A percentile compares a stretch with the other conserved stretches of the same genome.
phyloP scores from a whole-genome alignment of 805 yeast genomes.

The Candida sithepensis region DNA sequence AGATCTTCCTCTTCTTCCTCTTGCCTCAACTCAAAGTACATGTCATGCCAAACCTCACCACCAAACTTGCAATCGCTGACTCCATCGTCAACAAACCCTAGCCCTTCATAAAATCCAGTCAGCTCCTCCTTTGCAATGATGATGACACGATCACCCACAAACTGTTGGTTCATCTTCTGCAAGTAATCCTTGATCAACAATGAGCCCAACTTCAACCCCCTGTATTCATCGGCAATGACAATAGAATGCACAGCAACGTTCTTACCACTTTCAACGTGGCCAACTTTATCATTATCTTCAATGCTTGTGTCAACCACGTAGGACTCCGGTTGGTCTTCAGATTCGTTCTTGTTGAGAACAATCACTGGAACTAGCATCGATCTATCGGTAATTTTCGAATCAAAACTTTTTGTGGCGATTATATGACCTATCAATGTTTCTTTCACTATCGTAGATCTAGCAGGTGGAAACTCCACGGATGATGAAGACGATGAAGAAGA shows the following conservation, averaged over 20 bases:
- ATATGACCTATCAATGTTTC: constrained; percentile 79
- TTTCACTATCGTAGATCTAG: constrained; percentile 45
- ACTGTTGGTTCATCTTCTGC: constrained; percentile 85
- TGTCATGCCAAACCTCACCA: constrained; percentile 58
- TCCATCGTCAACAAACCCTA: constrained; percentile 77
- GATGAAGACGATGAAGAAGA: not conserved
- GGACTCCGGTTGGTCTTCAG: not conserved
- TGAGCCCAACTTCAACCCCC: constrained; percentile 79
- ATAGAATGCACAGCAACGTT: constrained; percentile 80
- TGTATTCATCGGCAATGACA: constrained; percentile 72
- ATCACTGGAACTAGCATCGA: constrained; percentile 58
- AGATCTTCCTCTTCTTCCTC: constrained; percentile 40
- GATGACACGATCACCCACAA: constrained; percentile 73
- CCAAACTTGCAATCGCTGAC: constrained; percentile 56
- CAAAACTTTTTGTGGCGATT: constrained; percentile 66
- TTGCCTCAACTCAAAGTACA: constrained; percentile 39
- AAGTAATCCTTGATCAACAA: constrained; percentile 82
- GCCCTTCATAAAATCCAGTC: constrained; percentile 71
- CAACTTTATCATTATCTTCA: constrained; percentile 32
- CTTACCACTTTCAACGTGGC: constrained; percentile 74
- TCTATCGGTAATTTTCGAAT: constrained; percentile 45
- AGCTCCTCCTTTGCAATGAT: constrained; percentile 69
- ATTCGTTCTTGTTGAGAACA: constrained; percentile 1
- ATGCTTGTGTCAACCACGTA: constrained; percentile 11
- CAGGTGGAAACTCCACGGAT: constrained; percentile 33